Evolutionary conservation across 208 protist species (phyloP), one percentile per base, ranked within the genome.

Genomic region (Leishmania turanica): DNA sequence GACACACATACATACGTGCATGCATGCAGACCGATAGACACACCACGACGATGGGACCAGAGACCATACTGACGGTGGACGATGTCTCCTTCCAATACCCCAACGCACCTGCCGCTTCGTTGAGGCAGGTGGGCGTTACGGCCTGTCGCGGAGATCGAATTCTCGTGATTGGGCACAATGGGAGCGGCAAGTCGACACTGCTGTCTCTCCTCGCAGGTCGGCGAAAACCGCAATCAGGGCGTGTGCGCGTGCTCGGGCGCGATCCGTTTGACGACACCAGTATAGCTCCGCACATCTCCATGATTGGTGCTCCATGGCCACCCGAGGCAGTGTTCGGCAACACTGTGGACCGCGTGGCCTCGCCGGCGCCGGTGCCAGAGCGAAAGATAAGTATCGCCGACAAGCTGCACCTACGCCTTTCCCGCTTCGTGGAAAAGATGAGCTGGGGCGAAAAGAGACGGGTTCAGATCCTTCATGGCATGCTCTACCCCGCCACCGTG

Each of bases 151-250:
- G 95, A 31, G 88, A 91, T 51, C 92, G 98, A 40, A 92, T 99
- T 71, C 91, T 99, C 24, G 75, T 99, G 13, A 91, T 99, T 47
- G 99, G 98, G 40, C 90, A 92, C 71, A 99, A 99, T 84, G 99
- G 99, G 42, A 93, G 96, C 47, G 98, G 98, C 79, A 99, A 99
- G 85, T 98, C 95, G 6, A 99, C 98, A 24, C 90, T 99, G 56
- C 93, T 99, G 53, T 97, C 96, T 34, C 77, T 99, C 13, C 71
- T 99, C 21, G 92, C 88, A 5, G 97, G 97, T 49, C 90, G 93
- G 19, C 88, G 95, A 0, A 90, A 92, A 69, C 88, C 96, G 65
- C 81, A 75, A n/a, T 66, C 54, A 17, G 76, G 83, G 53, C 74
- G n/a, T 47, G 56, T 98, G 90, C 68, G 75, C 62, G 94, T 97